A percentile compares a stretch with the other conserved stretches of the same genome.
These are phyloP conservation scores for Coprinopsis sp. DNA, from an alignment of 768 basidiomycete genomes.

Conservation along the genomic window DNA sequence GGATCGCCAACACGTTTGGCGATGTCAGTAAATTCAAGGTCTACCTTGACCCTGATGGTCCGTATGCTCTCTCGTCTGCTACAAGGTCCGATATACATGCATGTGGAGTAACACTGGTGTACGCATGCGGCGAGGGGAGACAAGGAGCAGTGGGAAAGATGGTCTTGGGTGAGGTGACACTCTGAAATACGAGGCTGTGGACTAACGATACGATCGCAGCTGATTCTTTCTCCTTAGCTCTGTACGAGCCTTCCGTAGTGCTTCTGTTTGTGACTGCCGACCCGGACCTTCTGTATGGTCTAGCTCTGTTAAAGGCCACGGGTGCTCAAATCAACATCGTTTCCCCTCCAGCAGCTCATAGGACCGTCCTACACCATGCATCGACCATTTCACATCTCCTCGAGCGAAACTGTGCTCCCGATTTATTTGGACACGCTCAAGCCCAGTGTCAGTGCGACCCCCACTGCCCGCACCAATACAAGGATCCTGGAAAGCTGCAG, in stretches of 20 bases:
- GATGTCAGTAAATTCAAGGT: background rate
- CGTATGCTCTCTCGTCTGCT: background rate
- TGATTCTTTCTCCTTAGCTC: conserved; percentile 2
- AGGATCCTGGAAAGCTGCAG: too few species aligned
- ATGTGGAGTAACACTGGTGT: conserved; percentile 1
- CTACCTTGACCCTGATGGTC: background rate
- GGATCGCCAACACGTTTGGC: background rate
- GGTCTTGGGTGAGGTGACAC: conserved; percentile 2
- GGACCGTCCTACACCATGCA: background rate
- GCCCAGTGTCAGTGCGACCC: too few species aligned
- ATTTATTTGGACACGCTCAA: too few species aligned
- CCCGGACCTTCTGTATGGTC: conserved; percentile 4
- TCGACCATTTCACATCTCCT: too few species aligned
- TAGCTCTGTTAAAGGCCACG: conserved; percentile 2
- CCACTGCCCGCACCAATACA: too few species aligned
- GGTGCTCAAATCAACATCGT: background rate
- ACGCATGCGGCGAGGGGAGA: background rate
- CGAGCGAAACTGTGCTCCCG: too few species aligned
- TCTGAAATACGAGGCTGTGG: background rate
- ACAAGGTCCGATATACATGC: background rate
- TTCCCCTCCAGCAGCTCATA: background rate
- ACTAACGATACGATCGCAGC: background rate
- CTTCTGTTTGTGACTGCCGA: conserved; percentile 4
- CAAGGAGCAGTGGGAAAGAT: conserved; percentile 1
- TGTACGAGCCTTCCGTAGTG: background rate